Percentiles rank a stretch among this genome's conserved stretches.
These are phyloP conservation scores for Erigeron philadelphicus DNA, from an alignment of 140 eudicot genomes.

Conservation along the genomic window DNA sequence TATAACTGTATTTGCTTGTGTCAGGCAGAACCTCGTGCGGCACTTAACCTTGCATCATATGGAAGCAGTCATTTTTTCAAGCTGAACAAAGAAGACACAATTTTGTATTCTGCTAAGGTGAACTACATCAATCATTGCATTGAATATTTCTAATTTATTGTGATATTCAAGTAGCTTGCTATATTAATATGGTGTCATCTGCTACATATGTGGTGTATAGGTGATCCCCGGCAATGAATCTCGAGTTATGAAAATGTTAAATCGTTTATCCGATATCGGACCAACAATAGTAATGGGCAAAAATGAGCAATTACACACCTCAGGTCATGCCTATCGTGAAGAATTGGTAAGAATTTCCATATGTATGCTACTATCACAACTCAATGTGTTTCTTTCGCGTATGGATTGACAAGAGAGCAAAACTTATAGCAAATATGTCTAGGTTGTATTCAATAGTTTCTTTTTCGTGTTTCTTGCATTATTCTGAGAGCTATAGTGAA, in stretches of 20 bases:
- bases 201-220: conserved; percentile 33
- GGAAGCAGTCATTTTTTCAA: conserved; percentile 98
- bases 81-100: conserved; percentile 78
- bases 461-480: background rate
- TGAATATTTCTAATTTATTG: background rate
- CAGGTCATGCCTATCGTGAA: conserved; percentile 92
- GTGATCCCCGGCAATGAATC: conserved; percentile 97
- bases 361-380: background rate
- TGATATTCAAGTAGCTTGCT: background rate
- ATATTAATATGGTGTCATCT: background rate
- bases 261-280: conserved; percentile 91
- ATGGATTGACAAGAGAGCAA: background rate
- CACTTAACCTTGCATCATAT: conserved; percentile 89
- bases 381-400: background rate
- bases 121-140: background rate
- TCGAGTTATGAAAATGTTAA: conserved; percentile 86
- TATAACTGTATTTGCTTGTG: conserved; percentile 37
- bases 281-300: conserved; percentile 86
- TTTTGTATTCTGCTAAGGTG: conserved; percentile 96
- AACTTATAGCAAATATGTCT: background rate
- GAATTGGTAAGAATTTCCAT: conserved; percentile 56
- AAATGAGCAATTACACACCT: conserved; percentile 85
- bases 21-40: conserved; percentile 99
- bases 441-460: background rate
- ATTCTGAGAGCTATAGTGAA: background rate